phyloP scores from a whole-genome alignment of 441 rosid genomes.

The Omphalea diandra region DNA sequence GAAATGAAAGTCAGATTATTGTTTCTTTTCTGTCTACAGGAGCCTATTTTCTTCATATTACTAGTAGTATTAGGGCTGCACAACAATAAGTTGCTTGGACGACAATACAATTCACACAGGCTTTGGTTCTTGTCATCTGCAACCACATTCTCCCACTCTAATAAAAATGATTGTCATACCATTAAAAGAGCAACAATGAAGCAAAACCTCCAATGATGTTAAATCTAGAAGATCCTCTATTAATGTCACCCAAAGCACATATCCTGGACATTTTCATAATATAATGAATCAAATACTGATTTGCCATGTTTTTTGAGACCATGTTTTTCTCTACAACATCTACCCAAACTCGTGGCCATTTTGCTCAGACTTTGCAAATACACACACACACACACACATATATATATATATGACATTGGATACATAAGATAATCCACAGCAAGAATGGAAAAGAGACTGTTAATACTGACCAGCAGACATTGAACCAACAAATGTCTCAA shows the following conservation, averaged over 20 bases:
- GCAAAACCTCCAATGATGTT: not conserved
- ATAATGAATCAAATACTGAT: not conserved
- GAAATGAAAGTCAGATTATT: not conserved
- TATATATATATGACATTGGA: not conserved
- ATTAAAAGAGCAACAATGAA: not conserved
- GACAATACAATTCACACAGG: too few relatives aligned
- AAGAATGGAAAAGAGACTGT: slow-evolving; percentile 14
- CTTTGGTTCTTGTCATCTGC: too few relatives aligned
- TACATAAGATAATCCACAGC: not conserved
- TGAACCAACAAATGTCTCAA: slow-evolving; percentile 96
- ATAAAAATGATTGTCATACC: not conserved
- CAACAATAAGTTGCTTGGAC: too few relatives aligned
- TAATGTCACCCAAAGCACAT: not conserved
- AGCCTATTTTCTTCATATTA: not conserved
- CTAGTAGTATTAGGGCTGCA: not conserved
- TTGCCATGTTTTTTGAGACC: not conserved
- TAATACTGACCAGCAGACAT: slow-evolving; percentile 83
- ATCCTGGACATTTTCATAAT: too few relatives aligned
- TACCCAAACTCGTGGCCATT: not conserved
- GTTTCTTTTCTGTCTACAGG: not conserved
- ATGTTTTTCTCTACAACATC: slow-evolving; percentile 3
- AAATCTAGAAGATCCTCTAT: not conserved
- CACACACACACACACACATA: too few relatives aligned
- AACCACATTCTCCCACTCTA: not conserved
- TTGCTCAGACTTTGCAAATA: not conserved